Evolutionary conservation across 768 basidiomycete genomes (phyloP).

Genomic region (Leccinum truebloodii): DNA sequence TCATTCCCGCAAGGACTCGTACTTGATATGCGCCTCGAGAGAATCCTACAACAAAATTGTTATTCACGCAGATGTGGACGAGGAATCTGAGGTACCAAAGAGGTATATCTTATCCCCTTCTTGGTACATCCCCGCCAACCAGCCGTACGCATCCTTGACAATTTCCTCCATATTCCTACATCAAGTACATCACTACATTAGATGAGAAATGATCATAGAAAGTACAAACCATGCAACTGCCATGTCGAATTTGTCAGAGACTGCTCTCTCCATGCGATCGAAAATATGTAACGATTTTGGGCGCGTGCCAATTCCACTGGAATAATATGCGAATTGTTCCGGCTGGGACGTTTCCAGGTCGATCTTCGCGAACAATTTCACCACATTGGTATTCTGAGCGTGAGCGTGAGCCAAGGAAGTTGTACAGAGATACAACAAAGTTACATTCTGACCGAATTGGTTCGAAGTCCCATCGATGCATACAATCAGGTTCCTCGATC

Average conservation of each 20-base stretch:
- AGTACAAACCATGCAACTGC: neutral
- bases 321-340: neutral
- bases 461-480: neutral
- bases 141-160: constrained; percentile 35
- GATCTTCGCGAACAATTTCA: neutral
- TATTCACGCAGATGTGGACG: neutral
- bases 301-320: neutral
- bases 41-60: constrained; percentile 30
- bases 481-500: constrained; percentile 19
- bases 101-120: constrained; percentile 37
- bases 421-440: neutral
- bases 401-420: neutral
- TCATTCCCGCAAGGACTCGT: constrained; percentile 43
- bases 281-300: neutral
- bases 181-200: neutral
- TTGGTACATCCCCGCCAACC: constrained; percentile 33
- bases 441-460: neutral
- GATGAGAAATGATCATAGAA: neutral
- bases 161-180: constrained; percentile 32
- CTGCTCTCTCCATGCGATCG: neutral
- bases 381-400: neutral
- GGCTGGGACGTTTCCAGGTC: neutral
- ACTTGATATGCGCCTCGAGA: constrained; percentile 47
- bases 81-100: constrained; percentile 27
- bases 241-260: neutral